Percentiles rank a stretch among this genome's conserved stretches.
Evolutionary conservation across 768 basidiomycete species (phyloP).

Genomic region (Tephrocybe rancida): DNA sequence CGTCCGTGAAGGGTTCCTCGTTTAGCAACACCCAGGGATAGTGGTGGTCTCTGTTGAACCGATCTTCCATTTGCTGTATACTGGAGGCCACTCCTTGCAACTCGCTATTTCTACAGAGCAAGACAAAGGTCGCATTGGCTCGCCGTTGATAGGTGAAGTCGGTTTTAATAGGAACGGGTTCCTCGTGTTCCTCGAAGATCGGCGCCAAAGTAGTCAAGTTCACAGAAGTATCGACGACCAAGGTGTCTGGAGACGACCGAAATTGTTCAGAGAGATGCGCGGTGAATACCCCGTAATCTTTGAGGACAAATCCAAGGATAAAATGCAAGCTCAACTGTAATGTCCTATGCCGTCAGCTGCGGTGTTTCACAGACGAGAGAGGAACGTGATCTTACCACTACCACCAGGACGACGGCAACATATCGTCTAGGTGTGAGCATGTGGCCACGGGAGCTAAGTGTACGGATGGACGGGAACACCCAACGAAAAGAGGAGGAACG

Average conservation of each 20-base stretch:
- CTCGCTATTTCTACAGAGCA: constrained; percentile 63
- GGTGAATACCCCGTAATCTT: constrained; percentile 49
- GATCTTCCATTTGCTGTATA: constrained; percentile 74
- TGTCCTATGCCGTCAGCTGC: not conserved
- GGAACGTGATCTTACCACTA: constrained; percentile 41
- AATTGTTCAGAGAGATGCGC: constrained; percentile 35
- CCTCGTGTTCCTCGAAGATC: constrained; percentile 4
- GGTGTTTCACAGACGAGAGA: not conserved
- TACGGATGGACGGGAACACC: constrained; percentile 1
- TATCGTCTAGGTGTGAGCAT: constrained; percentile 69
- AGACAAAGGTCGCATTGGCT: constrained; percentile 82
- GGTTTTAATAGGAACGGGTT: constrained; percentile 2
- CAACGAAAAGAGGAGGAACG: not conserved
- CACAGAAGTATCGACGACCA: not conserved
- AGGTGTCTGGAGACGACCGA: constrained; percentile 5
- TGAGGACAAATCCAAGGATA: constrained; percentile 51
- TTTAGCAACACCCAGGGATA: constrained; percentile 90
- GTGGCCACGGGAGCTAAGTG: constrained; percentile 8
- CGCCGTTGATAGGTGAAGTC: constrained; percentile 23
- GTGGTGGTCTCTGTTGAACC: constrained; percentile 75
- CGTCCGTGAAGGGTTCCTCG: constrained; percentile 73
- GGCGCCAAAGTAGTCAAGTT: constrained; percentile 7
- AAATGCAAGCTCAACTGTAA: constrained; percentile 63
- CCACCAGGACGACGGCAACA: constrained; percentile 45
- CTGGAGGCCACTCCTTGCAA: constrained; percentile 54